phyloP scores from a whole-genome alignment of 83 land plant species.

The Diphasiastrum complanatum region DNA sequence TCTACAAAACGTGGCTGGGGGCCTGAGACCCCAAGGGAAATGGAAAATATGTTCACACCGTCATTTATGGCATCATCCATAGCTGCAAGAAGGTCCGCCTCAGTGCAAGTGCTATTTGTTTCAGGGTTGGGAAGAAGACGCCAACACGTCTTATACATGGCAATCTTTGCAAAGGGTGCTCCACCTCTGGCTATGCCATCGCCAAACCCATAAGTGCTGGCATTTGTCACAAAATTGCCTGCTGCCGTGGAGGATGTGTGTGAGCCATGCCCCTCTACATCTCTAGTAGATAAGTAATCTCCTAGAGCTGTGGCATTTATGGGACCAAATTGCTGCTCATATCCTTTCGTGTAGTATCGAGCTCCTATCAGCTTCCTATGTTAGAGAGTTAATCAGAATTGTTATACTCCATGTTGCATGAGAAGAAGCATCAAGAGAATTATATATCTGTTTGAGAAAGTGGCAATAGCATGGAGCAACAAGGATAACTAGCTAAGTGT shows the following conservation, averaged over 20 bases:
- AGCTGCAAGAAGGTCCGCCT: conserved; percentile 63
- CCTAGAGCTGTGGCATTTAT: neutral
- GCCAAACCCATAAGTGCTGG: conserved; percentile 50
- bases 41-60: conserved; percentile 58
- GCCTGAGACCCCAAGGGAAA: conserved; percentile 55
- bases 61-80: conserved; percentile 76
- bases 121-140: no score
- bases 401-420: neutral
- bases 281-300: conserved; percentile 55
- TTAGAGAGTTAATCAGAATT: neutral
- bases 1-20: conserved; percentile 58
- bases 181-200: conserved; percentile 64
- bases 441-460: neutral
- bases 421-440: neutral
- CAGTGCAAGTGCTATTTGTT: conserved; percentile 55
- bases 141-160: conserved; percentile 73
- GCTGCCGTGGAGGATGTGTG: conserved; percentile 77
- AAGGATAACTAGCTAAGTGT: no score
- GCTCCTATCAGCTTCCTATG: conserved; percentile 67
- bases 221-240: conserved; percentile 46
- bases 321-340: conserved; percentile 30
- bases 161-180: conserved; percentile 68
- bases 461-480: neutral
- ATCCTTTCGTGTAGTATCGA: conserved; percentile 50
- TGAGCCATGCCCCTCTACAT: conserved; percentile 62